phyloP scores from a whole-genome alignment of 2,329 filamentous ascomycete species.

The Beauveria sp. region DNA sequence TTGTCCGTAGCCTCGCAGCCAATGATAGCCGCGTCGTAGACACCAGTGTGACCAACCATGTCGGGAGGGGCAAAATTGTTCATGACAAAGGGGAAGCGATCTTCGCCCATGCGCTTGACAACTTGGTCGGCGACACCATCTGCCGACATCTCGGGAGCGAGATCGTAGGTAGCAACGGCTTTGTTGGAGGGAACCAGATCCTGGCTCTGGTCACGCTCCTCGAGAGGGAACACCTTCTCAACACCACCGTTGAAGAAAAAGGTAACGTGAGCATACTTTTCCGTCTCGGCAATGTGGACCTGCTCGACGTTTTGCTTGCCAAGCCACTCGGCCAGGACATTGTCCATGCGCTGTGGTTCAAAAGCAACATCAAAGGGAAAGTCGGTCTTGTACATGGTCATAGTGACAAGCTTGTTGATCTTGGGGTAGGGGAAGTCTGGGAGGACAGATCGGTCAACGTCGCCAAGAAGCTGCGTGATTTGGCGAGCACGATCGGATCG shows the following conservation, averaged over 20 bases:
- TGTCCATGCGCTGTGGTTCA: slow-evolving; percentile 89
- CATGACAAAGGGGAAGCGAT: slow-evolving; percentile 94
- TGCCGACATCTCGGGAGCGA: slow-evolving; percentile 92
- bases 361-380: slow-evolving; percentile 91
- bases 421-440: slow-evolving; percentile 93
- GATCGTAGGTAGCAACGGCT: slow-evolving; percentile 85
- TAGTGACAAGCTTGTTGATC: slow-evolving; percentile 77
- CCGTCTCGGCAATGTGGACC: slow-evolving; percentile 95
- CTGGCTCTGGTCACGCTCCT: slow-evolving; percentile 77
- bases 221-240: slow-evolving; percentile 89
- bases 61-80: slow-evolving; percentile 99
- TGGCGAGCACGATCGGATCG: slow-evolving; percentile 95
- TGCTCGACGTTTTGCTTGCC: slow-evolving; percentile 84
- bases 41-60: slow-evolving; percentile 98
- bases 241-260: slow-evolving; percentile 99
- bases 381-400: slow-evolving; percentile 97
- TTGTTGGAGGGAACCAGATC: slow-evolving; percentile 82
- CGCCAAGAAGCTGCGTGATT: slow-evolving; percentile 88
- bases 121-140: slow-evolving; percentile 85
- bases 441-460: slow-evolving; percentile 81
- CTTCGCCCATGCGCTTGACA: slow-evolving; percentile 74
- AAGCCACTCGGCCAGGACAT: slow-evolving; percentile 96
- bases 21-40: slow-evolving; percentile 88
- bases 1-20: slow-evolving; percentile 82
- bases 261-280: slow-evolving; percentile 98